Evolutionary conservation across 192 early-diverging fungal species (phyloP).

Genomic region (Mortierella claussenii): DNA sequence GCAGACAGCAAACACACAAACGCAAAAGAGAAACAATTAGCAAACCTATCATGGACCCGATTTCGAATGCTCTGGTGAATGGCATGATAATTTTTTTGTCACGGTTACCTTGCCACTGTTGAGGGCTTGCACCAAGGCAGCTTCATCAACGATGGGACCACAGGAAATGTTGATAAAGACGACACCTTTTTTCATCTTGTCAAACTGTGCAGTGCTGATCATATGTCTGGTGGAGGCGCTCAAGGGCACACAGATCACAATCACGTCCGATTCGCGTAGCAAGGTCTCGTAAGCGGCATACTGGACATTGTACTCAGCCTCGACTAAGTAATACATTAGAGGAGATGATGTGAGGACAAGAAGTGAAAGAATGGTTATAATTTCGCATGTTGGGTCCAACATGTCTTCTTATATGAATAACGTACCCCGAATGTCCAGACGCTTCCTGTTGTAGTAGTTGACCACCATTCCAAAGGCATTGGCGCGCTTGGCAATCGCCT

Average conservation of each 20-base stretch:
- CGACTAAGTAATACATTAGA: constrained; percentile 36
- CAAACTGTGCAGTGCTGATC: constrained; percentile 55
- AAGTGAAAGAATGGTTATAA: background rate
- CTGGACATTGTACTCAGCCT: constrained; percentile 55
- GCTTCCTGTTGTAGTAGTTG: constrained; percentile 61
- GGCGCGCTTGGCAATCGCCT: constrained; percentile 61
- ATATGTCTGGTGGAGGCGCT: constrained; percentile 55
- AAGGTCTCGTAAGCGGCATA: constrained; percentile 63
- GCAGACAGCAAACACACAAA: no score
- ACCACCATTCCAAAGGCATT: constrained; percentile 60
- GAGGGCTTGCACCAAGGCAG: constrained; percentile 59
- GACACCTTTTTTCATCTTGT: constrained; percentile 61
- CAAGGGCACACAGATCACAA: constrained; percentile 58
- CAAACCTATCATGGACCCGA: no score
- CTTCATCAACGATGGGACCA: constrained; percentile 60
- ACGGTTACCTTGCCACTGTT: constrained; percentile 58
- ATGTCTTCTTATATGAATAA: no score
- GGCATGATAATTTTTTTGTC: constrained; percentile 5
- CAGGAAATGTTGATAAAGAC: constrained; percentile 63
- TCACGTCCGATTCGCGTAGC: constrained; percentile 60
- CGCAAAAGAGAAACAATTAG: no score
- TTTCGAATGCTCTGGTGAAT: background rate
- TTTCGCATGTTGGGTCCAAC: no score
- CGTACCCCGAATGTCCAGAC: constrained; percentile 54
- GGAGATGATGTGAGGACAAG: background rate